Base-by-base conservation (phyloP, 2,329 filamentous ascomycete genomes). In the Fusarium tanahbumbuense region DNA sequence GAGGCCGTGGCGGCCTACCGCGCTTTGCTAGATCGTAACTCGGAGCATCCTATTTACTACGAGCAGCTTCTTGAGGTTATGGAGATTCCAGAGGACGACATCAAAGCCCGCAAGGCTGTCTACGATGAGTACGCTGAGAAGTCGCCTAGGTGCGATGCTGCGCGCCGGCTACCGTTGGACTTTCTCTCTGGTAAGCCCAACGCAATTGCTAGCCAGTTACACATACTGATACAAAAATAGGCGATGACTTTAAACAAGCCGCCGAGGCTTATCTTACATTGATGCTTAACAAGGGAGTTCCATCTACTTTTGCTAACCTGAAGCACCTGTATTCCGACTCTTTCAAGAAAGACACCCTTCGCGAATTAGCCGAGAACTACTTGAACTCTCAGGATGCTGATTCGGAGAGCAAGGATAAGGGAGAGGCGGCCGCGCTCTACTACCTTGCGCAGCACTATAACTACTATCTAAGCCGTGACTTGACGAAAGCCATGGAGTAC, bases 391-490 rank as follows among this genome's bases (percentile, higher is more conserved):
- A 85, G 68, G 79, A 88, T 56, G 82, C 84, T 40, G 84, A 88
- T 71, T 78, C 81, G 54, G 77, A 81, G 55, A 81, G 79, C 57
- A 81, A 80, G 70, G 80, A 81, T 60, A 87, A 86, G 75, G 95
- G 95, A 77, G 86, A 92, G 75, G 88, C 93, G 16, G 93, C 94
- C 3, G 92, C 93, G 16, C 88, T 94, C 52, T 98, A 97, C 81
- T 99, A 97, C 83, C 88, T 99, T 56, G 94, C 94, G 11, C 96
- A 98, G 77, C 97, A 99, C 81, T 97, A 98, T 85, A 96, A 97
- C 83, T 98, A 97, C 80, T 87, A 92, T 78, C 84, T 93, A 63
- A 97, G 93, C 78, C 93, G 94, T 44, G 89, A 98, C 78, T 86
- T 98, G 25, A 75, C 86, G 61, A 96, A 94, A 81, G 95, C 97